Evolutionary conservation across 495 filamentous ascomycete genomes (phyloP), one percentile per base, ranked within the genome.

Genomic region (Aspergillus sparsus): DNA sequence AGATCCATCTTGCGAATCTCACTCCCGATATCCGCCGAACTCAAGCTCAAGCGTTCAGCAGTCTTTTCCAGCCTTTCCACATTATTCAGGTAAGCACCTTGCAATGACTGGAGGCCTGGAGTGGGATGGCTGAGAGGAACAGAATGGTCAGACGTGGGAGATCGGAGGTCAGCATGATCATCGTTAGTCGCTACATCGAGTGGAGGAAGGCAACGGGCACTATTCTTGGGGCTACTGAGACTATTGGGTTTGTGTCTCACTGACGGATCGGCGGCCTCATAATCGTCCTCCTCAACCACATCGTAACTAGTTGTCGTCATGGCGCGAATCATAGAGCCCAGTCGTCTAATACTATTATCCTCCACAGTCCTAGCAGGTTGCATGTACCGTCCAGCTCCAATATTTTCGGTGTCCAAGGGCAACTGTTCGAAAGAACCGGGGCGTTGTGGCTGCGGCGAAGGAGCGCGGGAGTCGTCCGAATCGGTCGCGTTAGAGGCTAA

Each of bases 51-150:
- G 39, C 87, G 83, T 74, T 95, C 92, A 27, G 92, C 92, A 44
- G 86, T 89, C 61, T 86, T 82, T 67, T 96, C 92, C 62, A 96
- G 77, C 45, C 89, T 83, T 69, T 92, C 89, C 58, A 96, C 87
- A 78, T 93, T 93, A 68, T 82, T 81, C 18, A 85, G 74, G 66
- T 88, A 90, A 33, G 88, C 88, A 27, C 88, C 87, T 65, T 90
- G 88, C 45, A 89, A 75, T 18, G 86, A 84, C 66, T 89, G 87
- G 39, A 88, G 74, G 72, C 92, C 90, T 18, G 90, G 90, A 5
- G 82, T 88, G 16, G 91, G 91, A 70, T 94, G 90, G 61, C 80
- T 85, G 54, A 93, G 80, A 53, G 81, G 77, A 33, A 85, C 70
- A 42, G 83, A 81, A 32, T 78, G 76, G 47, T 83, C 85, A 32